Base-by-base conservation (phyloP, 371 early-diverging fungal genomes). In the Paraphysoderma sedebokerense region DNA sequence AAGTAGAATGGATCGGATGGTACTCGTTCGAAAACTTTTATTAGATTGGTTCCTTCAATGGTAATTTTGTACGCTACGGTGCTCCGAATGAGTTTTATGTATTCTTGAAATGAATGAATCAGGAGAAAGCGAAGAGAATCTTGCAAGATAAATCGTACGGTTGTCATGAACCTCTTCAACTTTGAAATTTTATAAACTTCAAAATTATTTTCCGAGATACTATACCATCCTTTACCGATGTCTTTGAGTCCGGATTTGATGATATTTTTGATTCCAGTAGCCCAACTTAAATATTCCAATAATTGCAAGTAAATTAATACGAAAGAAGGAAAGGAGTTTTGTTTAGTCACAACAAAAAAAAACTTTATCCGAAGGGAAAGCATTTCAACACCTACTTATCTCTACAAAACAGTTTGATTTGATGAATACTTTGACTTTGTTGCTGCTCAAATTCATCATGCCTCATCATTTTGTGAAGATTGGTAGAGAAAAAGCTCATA, bases 181-280 rank as follows among this genome's bases (percentile, higher is more conserved):
- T 70, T 70, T 17, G 66, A 62, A 37, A 69, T 66, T 35, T 59
- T 53, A 54, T 74, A 72, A 13, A 74, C 71, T 42, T 74, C 74
- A 23, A 64, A 48, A 26, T 65, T 70, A 47, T 64, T 59, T 46
- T 72, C 72, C 29, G 61, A 56, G 51, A 68, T 63, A 50, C 72
- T 74, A 57, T 68, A 74, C 74, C 74, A 74, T 17, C 74, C 74
- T 46, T 72, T 70, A 13, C 70, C 72, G 5, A 68, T 68, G 41
- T 68, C 70, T 41, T 62, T 65, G 39, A 74, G 63, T 1, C 74
- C 74, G 40, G 33, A 44, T 33, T 53, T 56, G 20, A 72, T 62
- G 0, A 61, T 50, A n/a, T 48, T 60, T 44, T 66, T 65, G 36
- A 74, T 35, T 1, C 47, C 36, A 27, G 48, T 49, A 13, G 70